A percentile compares a stretch with the other conserved stretches of the same genome.
Evolutionary conservation across 2,329 filamentous ascomycete species (phyloP).

Genomic region (Colletotrichum ledebouriae): DNA sequence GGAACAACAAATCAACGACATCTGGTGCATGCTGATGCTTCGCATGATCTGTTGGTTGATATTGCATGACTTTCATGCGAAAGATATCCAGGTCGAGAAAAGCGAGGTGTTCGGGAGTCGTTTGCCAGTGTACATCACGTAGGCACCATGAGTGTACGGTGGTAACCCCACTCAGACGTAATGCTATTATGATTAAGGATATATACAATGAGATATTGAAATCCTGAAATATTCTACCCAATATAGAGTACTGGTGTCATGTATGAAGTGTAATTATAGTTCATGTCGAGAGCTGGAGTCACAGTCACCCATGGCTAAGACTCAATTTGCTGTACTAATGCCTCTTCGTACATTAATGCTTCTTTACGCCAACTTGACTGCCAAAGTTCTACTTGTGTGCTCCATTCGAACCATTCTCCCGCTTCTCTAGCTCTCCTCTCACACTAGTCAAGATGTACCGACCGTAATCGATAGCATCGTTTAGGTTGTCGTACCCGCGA

Average conservation of each 20-base stretch:
- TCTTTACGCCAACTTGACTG: no score
- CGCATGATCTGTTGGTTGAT: slow-evolving; percentile 55
- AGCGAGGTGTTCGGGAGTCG: slow-evolving; percentile 52
- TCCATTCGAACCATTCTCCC: slow-evolving; percentile 32
- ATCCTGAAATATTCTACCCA: no score
- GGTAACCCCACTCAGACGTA: no score
- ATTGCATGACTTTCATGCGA: slow-evolving; percentile 55
- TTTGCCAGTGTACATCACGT: slow-evolving; percentile 53
- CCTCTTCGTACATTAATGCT: no score
- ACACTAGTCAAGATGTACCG: slow-evolving; percentile 67
- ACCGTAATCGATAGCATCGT: slow-evolving; percentile 72
- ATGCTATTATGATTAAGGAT: no score
- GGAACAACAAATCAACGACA: slow-evolving; percentile 41
- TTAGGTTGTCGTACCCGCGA: slow-evolving; percentile 71
- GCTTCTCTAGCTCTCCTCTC: slow-evolving; percentile 52
- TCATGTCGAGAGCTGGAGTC: no score
- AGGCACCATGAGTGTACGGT: neutral
- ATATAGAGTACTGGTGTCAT: no score
- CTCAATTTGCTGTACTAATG: no score
- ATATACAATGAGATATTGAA: no score
- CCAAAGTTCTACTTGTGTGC: neutral
- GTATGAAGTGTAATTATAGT: no score
- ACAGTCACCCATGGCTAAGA: no score
- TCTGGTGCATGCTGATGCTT: slow-evolving; percentile 54
- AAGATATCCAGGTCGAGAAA: slow-evolving; percentile 51